Percentiles rank a stretch among this genome's conserved stretches.
phyloP scores from a whole-genome alignment of 805 yeast genomes.

The Grigorovia transvaalensis region DNA sequence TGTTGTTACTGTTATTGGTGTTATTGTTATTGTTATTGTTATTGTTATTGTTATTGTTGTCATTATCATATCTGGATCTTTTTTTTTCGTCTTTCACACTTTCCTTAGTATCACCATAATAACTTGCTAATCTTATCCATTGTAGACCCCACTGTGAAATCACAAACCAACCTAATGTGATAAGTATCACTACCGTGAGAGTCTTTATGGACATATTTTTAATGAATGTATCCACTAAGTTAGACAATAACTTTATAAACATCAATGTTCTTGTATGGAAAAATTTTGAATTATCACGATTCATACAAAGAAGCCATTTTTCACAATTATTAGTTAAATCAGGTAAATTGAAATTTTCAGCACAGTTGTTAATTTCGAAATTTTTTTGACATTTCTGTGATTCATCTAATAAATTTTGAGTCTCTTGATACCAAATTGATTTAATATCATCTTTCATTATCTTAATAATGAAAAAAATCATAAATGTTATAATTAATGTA shows the following conservation, averaged over 20 bases:
- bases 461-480: constrained; percentile 35
- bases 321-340: constrained; percentile 48
- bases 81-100: too few relatives aligned
- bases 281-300: constrained; percentile 34
- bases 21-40: not conserved
- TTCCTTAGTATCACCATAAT: constrained; percentile 22
- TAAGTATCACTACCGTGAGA: constrained; percentile 34
- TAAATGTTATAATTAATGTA: constrained; percentile 35
- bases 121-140: constrained; percentile 44
- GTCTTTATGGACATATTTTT: constrained; percentile 62
- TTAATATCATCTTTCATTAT: constrained; percentile 47
- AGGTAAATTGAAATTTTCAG: constrained; percentile 42
- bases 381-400: constrained; percentile 43
- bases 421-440: constrained; percentile 37
- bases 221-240: constrained; percentile 48
- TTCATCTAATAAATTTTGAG: constrained; percentile 38
- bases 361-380: constrained; percentile 48
- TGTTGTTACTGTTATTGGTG: not conserved
- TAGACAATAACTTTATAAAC: constrained; percentile 54
- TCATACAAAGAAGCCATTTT: constrained; percentile 59
- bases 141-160: constrained; percentile 58
- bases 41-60: not conserved
- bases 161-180: constrained; percentile 38
- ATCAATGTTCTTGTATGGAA: constrained; percentile 44
- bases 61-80: too few relatives aligned